A percentile compares a stretch with the other conserved stretches of the same genome.
phyloP scores from a whole-genome alignment of 1,139 yeast species.

The Kurtzmaniella quercitrusa region DNA sequence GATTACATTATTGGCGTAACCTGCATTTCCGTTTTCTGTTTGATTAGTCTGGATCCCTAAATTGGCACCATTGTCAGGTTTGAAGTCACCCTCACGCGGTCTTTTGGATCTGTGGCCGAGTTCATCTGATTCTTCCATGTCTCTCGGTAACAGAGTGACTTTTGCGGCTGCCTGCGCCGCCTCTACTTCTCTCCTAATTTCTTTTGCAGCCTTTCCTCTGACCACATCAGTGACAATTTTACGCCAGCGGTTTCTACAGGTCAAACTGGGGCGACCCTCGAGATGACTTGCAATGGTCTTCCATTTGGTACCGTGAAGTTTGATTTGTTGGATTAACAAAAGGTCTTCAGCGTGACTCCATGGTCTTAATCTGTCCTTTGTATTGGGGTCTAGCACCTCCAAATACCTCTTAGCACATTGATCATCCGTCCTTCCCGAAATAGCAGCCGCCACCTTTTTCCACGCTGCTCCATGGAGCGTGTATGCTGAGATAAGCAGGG shows the following conservation, averaged over 20 bases:
- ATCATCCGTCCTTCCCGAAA: conserved; percentile 86
- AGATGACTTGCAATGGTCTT: conserved; percentile 69
- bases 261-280: conserved; percentile 78
- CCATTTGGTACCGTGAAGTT: conserved; percentile 86
- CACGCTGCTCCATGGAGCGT: conserved; percentile 73
- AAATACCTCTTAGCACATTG: conserved; percentile 91
- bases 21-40: background rate
- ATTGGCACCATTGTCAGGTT: background rate
- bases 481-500: conserved; percentile 57
- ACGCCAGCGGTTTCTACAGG: conserved; percentile 92
- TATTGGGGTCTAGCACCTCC: conserved; percentile 81
- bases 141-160: background rate
- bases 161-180: conserved; percentile 5
- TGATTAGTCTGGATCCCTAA: background rate
- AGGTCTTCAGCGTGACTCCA: conserved; percentile 83
- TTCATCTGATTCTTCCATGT: background rate
- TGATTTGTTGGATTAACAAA: conserved; percentile 58
- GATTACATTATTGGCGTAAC: background rate
- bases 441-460: conserved; percentile 76
- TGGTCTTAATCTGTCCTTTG: conserved; percentile 70
- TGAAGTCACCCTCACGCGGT: background rate
- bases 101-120: background rate
- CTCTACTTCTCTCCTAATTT: conserved; percentile 33
- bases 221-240: conserved; percentile 76
- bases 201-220: conserved; percentile 48